Conservation (phyloP, 2,329 filamentous ascomycete species). For the Nemania abortiva region DNA sequence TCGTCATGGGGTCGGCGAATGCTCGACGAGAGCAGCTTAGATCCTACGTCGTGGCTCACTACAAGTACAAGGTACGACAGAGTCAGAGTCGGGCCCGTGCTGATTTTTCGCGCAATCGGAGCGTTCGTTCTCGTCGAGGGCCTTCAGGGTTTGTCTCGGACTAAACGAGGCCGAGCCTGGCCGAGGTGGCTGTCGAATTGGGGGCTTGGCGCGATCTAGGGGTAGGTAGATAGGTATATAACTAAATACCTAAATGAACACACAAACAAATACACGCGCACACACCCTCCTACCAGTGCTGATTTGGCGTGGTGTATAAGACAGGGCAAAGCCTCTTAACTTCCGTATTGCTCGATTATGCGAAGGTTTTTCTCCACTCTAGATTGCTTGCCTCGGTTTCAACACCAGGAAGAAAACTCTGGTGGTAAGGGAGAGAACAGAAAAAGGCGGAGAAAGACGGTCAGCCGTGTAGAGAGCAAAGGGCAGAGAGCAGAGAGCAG, state of each 20-base stretch:
- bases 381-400: not conserved
- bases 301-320: not conserved
- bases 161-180: conserved; percentile 35
- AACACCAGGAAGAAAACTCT: not conserved
- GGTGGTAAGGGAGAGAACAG: not conserved
- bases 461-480: not conserved
- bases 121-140: conserved; percentile 4
- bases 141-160: conserved; percentile 25
- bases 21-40: conserved; percentile 25
- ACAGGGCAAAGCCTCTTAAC: not conserved
- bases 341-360: not conserved
- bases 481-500: not conserved
- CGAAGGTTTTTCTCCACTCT: conserved; percentile 1
- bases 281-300: not conserved
- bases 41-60: conserved; percentile 19
- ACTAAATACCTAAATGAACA: too few relatives aligned
- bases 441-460: not conserved
- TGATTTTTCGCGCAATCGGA: conserved; percentile 22
- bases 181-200: conserved; percentile 29
- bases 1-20: conserved; percentile 46
- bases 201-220: conserved; percentile 27
- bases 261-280: too few relatives aligned
- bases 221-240: not conserved
- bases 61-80: not conserved
- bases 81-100: conserved; percentile 11